phyloP scores from a whole-genome alignment of 305 asterid genomes.

The Salvia sclarea region DNA sequence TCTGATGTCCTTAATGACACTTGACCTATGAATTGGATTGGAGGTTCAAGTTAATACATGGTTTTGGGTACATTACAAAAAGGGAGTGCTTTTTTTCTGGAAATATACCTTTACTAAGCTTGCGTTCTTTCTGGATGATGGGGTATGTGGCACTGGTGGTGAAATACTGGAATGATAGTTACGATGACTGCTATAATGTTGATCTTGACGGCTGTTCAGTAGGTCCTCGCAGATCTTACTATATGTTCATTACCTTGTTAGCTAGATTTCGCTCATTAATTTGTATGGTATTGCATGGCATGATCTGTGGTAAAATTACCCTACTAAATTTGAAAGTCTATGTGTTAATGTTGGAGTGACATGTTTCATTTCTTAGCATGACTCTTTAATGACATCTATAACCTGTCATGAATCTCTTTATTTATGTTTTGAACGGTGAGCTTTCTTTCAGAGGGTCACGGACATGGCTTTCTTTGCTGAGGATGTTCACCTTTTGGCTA shows the following conservation, averaged over 20 bases:
- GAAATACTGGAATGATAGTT: conserved; percentile 1
- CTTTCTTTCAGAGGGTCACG: conserved; percentile 82
- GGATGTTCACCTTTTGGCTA: conserved; percentile 93
- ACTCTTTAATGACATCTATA: conserved; percentile 4
- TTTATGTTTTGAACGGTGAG: conserved; percentile 28
- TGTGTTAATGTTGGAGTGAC: neutral
- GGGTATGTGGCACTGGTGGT: neutral
- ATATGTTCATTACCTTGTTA: conserved; percentile 3
- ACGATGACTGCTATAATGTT: neutral
- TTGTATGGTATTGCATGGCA: conserved; percentile 8
- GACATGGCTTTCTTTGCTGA: conserved; percentile 98
- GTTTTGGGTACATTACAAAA: conserved; percentile 2
- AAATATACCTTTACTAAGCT: neutral
- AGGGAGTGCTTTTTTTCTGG: conserved; percentile 11
- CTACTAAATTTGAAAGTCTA: conserved; percentile 10
- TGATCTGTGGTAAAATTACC: conserved; percentile 2
- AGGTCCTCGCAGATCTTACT: conserved; percentile 4
- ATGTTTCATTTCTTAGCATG: conserved; percentile 14
- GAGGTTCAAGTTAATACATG: neutral
- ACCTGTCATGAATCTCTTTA: conserved; percentile 18
- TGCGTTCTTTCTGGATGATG: neutral
- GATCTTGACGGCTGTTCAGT: conserved; percentile 1
- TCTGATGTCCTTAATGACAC: neutral
- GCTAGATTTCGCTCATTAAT: conserved; percentile 23
- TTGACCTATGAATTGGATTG: conserved; percentile 8